These are phyloP conservation scores for Fusarium praegraminearum DNA, from an alignment of 2,329 filamentous ascomycete species.

Conservation along the genomic window DNA sequence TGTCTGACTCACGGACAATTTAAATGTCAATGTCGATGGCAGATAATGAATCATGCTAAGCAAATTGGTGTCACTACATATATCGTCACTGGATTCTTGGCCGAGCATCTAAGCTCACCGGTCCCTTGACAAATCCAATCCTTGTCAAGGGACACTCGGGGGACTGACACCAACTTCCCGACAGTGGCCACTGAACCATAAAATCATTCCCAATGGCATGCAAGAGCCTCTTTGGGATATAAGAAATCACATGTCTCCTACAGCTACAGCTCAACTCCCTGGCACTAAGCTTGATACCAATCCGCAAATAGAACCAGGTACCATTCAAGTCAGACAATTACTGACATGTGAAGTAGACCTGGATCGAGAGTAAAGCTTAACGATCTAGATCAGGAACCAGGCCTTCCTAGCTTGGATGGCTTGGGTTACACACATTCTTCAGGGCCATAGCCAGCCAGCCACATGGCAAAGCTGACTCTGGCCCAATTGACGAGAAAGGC, in stretches of 20 bases:
- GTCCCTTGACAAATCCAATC: slow-evolving; percentile 4
- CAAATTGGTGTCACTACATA: slow-evolving; percentile 4
- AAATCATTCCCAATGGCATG: slow-evolving; percentile 20
- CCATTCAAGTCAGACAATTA: slow-evolving; percentile 21
- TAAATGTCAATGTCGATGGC: not conserved
- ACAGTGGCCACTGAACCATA: slow-evolving; percentile 14
- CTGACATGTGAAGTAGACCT: slow-evolving; percentile 40
- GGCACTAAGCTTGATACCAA: slow-evolving; percentile 7
- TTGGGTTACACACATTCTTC: slow-evolving; percentile 34
- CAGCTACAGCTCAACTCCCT: slow-evolving; percentile 15
- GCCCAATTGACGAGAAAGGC: slow-evolving; percentile 9
- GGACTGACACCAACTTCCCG: slow-evolving; percentile 1
- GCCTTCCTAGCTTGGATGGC: slow-evolving; percentile 2
- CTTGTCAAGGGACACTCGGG: slow-evolving; percentile 1
- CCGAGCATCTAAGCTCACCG: not conserved
- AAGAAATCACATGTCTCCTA: slow-evolving; percentile 27
- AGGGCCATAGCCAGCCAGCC: slow-evolving; percentile 35
- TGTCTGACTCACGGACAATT: not conserved
- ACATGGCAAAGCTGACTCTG: slow-evolving; percentile 30
- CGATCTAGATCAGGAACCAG: slow-evolving; percentile 37
- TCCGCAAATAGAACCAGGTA: slow-evolving; percentile 36
- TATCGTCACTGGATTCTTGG: slow-evolving; percentile 1
- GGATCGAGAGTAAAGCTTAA: slow-evolving; percentile 29
- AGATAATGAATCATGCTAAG: not conserved
- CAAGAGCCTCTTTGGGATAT: slow-evolving; percentile 12